Evolutionary conservation across 2,329 filamentous ascomycete species (phyloP), one percentile per base, ranked within the genome.

Genomic region (Penicillium frequentans): DNA sequence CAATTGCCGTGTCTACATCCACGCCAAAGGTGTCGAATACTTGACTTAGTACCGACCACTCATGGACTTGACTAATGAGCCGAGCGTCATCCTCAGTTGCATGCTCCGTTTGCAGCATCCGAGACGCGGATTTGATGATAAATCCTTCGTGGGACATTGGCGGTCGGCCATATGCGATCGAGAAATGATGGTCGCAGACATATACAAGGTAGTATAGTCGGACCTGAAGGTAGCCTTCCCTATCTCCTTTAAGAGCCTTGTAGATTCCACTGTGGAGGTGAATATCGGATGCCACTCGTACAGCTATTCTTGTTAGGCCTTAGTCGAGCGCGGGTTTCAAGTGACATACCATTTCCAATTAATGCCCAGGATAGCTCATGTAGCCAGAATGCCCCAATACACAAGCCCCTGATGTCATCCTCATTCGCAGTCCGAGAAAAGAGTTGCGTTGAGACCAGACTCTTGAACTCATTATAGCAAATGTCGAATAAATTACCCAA

Each of bases 321-420:
- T 9, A 10, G 2, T 31, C 10, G 19, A 13, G 14, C 37, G 21
- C 24, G 5, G 8, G 27, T 4, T 19, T 31, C n/a, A 21, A 31
- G 13, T 23, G 11, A 47, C 52, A 31, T 3, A 54, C 35, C 46
- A 29, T 53, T 57, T 48, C 54, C 64, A 31, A 65, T 62, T 13
- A 68, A 31, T 13, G 58, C 52, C 66, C 68, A 70, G 1, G 67
- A 70, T 5, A 81, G 70, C 54, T 81, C 78, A 50, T 76, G 75
- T 1, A 82, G 70, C 79, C 79, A 82, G 59, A 80, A 81, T 13
- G 78, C 75, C 16, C 74, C 79, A 27, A 81, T 76, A 51, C 79
- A 81, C 26, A 82, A 67, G 1, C 76, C 80, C 29, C 78, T 71
- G 27, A 82, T 69, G 53, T 77, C 75, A 52, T 81, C 78, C 42